Conservation (phyloP, 176 grass and related monocot species). For the Otatea glauca region DNA sequence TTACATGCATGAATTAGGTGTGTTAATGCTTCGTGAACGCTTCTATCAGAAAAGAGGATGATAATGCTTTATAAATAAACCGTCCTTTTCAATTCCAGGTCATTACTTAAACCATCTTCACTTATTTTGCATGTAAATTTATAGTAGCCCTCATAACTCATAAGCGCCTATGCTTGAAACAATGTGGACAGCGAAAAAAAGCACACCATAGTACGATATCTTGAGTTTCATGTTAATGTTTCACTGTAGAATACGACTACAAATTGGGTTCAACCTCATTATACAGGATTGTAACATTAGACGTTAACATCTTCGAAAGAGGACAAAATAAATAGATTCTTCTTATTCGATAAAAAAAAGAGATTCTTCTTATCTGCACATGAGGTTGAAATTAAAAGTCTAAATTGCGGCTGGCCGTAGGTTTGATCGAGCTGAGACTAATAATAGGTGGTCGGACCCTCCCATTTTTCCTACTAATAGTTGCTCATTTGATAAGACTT, state of each 20-base stretch:
- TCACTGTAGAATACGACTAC: not conserved
- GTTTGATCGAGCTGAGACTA: not conserved
- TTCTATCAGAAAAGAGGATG: not conserved
- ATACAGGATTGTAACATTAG: not conserved
- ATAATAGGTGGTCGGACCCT: not conserved
- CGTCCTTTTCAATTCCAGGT: not conserved
- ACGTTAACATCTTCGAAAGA: conserved; percentile 1
- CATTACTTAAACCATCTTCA: not conserved
- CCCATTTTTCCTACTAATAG: not conserved
- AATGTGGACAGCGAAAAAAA: not conserved
- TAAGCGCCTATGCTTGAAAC: not conserved
- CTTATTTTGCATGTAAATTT: not conserved
- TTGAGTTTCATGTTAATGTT: not conserved
- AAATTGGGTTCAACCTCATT: not conserved
- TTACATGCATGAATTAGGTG: not conserved
- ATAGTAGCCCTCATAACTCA: not conserved
- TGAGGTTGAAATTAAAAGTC: not conserved
- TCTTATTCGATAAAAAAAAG: not conserved
- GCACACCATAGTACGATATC: not conserved
- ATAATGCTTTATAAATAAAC: not conserved
- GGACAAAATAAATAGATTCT: not conserved
- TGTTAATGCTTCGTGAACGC: not conserved
- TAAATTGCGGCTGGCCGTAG: not conserved
- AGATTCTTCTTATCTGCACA: not conserved
- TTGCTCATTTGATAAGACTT: conserved; percentile 42